These are phyloP conservation scores for Termitomyces titanicus DNA, from an alignment of 768 basidiomycete species.

Conservation along the genomic window DNA sequence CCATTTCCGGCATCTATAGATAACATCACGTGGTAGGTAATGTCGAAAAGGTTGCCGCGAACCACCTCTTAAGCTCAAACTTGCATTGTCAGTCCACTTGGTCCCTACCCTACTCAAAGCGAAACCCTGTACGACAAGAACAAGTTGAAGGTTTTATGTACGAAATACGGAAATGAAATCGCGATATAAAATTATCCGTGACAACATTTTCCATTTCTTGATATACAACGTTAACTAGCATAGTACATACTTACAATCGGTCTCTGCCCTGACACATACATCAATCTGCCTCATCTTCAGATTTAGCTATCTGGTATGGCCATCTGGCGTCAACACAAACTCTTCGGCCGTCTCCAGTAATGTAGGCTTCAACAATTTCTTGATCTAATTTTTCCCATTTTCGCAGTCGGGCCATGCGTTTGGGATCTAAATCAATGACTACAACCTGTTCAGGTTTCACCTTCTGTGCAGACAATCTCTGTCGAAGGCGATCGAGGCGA, in stretches of 20 bases:
- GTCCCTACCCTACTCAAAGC: no score
- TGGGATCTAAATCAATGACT: conserved; percentile 86
- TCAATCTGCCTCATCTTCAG: neutral
- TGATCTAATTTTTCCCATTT: conserved; percentile 76
- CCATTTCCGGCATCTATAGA: conserved; percentile 14
- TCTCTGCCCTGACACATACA: neutral
- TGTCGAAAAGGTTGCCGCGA: no score
- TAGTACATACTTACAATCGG: no score
- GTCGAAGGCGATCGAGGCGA: conserved; percentile 28
- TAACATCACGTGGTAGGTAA: neutral
- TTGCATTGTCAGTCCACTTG: no score
- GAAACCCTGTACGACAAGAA: neutral
- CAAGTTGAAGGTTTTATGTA: neutral
- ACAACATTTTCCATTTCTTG: neutral
- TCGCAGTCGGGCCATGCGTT: conserved; percentile 57
- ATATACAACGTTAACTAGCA: no score
- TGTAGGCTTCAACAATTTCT: conserved; percentile 54
- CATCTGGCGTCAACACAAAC: conserved; percentile 27
- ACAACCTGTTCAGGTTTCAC: conserved; percentile 38
- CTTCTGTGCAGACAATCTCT: conserved; percentile 11
- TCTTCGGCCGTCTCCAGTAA: conserved; percentile 19
- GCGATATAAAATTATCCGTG: neutral
- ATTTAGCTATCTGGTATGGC: neutral
- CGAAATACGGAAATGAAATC: neutral
- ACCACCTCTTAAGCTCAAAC: no score